Evolutionary conservation across 768 basidiomycete genomes (phyloP).

Genomic region (Rhodocollybia butyracea): DNA sequence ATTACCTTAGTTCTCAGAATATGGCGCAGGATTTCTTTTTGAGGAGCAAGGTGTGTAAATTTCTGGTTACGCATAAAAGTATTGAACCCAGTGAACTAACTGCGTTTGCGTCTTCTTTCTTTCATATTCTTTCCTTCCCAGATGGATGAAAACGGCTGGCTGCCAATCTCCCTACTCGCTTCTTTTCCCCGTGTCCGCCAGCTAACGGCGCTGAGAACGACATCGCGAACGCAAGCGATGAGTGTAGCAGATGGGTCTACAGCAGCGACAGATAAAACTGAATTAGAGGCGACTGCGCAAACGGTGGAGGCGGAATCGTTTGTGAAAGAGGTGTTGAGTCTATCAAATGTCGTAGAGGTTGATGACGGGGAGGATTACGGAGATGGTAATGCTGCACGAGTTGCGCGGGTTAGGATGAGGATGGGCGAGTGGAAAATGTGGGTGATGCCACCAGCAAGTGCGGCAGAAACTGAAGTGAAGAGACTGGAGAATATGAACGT

Average conservation of each 20-base stretch:
- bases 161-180: conserved; percentile 74
- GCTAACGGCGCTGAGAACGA: too few species aligned
- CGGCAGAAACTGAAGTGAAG: too few species aligned
- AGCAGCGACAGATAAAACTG: too few species aligned
- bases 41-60: conserved; percentile 69
- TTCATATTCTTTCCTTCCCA: conserved; percentile 24
- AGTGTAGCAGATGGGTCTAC: too few species aligned
- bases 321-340: conserved; percentile 65
- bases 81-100: too few species aligned
- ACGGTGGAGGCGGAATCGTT: conserved; percentile 50
- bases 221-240: too few species aligned
- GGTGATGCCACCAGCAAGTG: too few species aligned
- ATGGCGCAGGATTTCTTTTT: conserved; percentile 86
- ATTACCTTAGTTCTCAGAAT: conserved; percentile 89
- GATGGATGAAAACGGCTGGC: conserved; percentile 93
- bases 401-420: conserved; percentile 72
- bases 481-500: too few species aligned
- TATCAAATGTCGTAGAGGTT: conserved; percentile 74
- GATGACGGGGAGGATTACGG: too few species aligned
- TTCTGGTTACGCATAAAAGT: too few species aligned
- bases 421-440: conserved; percentile 51
- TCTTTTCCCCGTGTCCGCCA: conserved; percentile 83
- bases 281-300: too few species aligned
- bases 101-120: neutral
- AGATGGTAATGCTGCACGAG: too few species aligned